These are phyloP conservation scores for Triadica sebifera DNA, from an alignment of 345 rosid genomes.

Conservation along the genomic window DNA sequence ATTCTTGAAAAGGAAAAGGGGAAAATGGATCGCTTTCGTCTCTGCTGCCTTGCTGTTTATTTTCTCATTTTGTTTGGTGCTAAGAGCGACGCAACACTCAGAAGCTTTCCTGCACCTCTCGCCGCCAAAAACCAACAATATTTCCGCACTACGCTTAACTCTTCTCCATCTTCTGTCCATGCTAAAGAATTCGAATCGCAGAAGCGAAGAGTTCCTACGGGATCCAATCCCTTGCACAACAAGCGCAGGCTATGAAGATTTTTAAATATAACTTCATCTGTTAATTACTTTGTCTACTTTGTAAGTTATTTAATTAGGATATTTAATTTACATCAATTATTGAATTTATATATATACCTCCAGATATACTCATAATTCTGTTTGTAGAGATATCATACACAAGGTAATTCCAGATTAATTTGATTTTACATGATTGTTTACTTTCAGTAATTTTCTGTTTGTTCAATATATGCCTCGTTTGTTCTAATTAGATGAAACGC, in stretches of 20 bases:
- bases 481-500: too few species aligned
- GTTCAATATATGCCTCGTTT: not conserved
- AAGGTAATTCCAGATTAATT: too few species aligned
- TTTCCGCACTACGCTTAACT: not conserved
- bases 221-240: conserved; percentile 57
- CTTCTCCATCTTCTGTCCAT: too few species aligned
- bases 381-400: too few species aligned
- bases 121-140: conserved; percentile 3
- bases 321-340: too few species aligned
- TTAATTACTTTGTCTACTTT: not conserved
- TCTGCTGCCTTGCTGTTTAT: not conserved
- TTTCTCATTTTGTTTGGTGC: conserved; percentile 14
- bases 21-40: conserved; percentile 19
- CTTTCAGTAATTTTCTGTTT: not conserved
- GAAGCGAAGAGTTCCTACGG: conserved; percentile 48
- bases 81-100: not conserved
- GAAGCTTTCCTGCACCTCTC: conserved; percentile 7
- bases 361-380: too few species aligned
- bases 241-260: conserved; percentile 19
- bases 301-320: too few species aligned
- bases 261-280: too few species aligned
- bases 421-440: too few species aligned
- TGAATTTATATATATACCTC: too few species aligned
- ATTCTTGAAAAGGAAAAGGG: not conserved
- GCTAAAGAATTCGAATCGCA: conserved; percentile 25